Evolutionary conservation across 2,329 filamentous ascomycete genomes (phyloP).

Genomic region (Colletotrichum limetticola): DNA sequence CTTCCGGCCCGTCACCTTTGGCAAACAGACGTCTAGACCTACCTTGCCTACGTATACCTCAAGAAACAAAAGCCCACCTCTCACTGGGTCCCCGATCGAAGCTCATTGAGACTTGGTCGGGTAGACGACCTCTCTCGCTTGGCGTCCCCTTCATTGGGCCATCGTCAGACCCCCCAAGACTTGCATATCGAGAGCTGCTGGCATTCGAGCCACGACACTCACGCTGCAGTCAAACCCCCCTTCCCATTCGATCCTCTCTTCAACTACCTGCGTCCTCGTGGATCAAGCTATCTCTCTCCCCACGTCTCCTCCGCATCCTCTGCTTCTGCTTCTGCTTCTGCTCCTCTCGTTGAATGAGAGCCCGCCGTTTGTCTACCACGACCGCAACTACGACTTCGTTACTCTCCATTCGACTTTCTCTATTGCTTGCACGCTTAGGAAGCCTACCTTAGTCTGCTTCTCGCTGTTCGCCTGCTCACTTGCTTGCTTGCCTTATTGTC

Average conservation of each 20-base stretch:
- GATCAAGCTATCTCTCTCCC: constrained; percentile 34
- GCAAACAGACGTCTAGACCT: neutral
- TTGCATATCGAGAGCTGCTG: constrained; percentile 42
- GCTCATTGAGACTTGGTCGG: constrained; percentile 33
- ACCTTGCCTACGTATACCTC: too few species aligned
- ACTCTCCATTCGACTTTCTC: constrained; percentile 10
- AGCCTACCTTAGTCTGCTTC: constrained; percentile 1
- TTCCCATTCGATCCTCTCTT: constrained; percentile 33
- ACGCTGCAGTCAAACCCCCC: constrained; percentile 43
- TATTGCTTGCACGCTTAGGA: neutral
- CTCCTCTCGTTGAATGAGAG: constrained; percentile 18
- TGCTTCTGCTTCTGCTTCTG: constrained; percentile 13
- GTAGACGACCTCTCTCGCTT: constrained; percentile 22
- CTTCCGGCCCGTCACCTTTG: neutral
- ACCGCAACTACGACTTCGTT: constrained; percentile 12
- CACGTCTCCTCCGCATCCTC: constrained; percentile 26
- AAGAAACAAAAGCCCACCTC: neutral
- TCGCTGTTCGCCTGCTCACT: constrained; percentile 2
- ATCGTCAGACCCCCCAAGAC: constrained; percentile 22
- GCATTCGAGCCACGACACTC: constrained; percentile 55
- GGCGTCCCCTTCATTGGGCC: constrained; percentile 35
- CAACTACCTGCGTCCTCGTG: constrained; percentile 31
- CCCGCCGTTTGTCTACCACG: constrained; percentile 2
- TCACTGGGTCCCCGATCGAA: neutral
- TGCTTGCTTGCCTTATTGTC: constrained; percentile 27